A percentile compares a stretch with the other conserved stretches of the same genome.
Conservation (phyloP, 2,329 filamentous ascomycete species). For the Fusarium sp. region DNA sequence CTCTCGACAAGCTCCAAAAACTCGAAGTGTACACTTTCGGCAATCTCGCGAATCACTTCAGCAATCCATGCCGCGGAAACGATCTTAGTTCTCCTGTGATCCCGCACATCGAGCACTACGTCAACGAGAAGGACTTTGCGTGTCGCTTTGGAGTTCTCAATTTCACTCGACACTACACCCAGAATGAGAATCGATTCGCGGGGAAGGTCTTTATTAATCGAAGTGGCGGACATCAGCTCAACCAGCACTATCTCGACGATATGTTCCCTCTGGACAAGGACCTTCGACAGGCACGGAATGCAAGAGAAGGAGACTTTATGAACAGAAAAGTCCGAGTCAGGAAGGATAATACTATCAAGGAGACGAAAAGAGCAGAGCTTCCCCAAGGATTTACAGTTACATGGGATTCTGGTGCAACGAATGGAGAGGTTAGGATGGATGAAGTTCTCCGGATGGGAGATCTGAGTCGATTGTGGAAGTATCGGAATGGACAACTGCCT, state of each 20-base stretch:
- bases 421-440: neutral
- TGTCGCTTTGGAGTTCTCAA: constrained; percentile 22
- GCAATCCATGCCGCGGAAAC: constrained; percentile 19
- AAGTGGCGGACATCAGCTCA: constrained; percentile 27
- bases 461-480: constrained; percentile 21
- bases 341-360: constrained; percentile 8
- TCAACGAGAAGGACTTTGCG: constrained; percentile 24
- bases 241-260: constrained; percentile 30
- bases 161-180: constrained; percentile 1
- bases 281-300: neutral
- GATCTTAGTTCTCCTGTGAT: neutral
- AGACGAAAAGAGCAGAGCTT: constrained; percentile 5
- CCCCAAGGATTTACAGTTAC: neutral
- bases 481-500: constrained; percentile 8
- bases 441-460: constrained; percentile 12
- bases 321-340: neutral
- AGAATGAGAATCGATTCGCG: constrained; percentile 32
- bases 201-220: constrained; percentile 29
- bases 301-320: constrained; percentile 16
- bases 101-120: constrained; percentile 28
- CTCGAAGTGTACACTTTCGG: constrained; percentile 35
- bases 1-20: constrained; percentile 17
- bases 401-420: neutral
- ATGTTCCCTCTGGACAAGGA: constrained; percentile 22
- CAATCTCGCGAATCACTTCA: constrained; percentile 33